Evolutionary conservation across 1,284 basidiomycete species (phyloP).

Genomic region (Trametes pubescens): DNA sequence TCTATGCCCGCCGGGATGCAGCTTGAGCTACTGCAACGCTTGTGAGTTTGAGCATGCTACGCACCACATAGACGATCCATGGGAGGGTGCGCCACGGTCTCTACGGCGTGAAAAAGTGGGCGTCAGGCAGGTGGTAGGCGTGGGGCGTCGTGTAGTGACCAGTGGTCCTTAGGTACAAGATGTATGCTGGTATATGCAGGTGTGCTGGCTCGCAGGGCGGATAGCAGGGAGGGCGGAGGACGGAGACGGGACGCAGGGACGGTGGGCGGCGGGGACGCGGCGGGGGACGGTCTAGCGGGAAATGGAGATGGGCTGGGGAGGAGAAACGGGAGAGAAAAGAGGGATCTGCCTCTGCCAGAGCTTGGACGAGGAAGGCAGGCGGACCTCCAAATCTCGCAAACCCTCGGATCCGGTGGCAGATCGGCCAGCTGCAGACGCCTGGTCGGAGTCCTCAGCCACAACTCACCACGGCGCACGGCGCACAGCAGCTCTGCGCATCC

Average conservation of each 20-base stretch:
- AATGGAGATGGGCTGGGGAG: constrained; percentile 18
- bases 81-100: constrained; percentile 9
- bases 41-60: constrained; percentile 39
- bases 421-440: constrained; percentile 30
- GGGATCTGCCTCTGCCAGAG: constrained; percentile 32
- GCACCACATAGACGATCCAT: constrained; percentile 73
- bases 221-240: constrained; percentile 1
- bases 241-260: not conserved
- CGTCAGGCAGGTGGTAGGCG: constrained; percentile 11
- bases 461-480: constrained; percentile 1
- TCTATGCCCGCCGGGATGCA: constrained; percentile 47
- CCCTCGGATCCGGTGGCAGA: constrained; percentile 35
- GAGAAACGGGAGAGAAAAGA: constrained; percentile 27
- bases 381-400: constrained; percentile 49
- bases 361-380: constrained; percentile 39
- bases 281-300: constrained; percentile 8
- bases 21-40: constrained; percentile 3
- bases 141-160: constrained; percentile 10
- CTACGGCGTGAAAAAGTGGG: constrained; percentile 22
- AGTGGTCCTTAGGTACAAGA: constrained; percentile 8
- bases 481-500: not conserved
- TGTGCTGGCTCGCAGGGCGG: constrained; percentile 1
- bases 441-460: not conserved
- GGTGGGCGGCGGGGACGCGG: constrained; percentile 8
- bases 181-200: constrained; percentile 7